Evolutionary conservation across 805 yeast species (phyloP), one percentile per base, ranked within the genome.

Genomic region (Schizosaccharomyces octosporus): DNA sequence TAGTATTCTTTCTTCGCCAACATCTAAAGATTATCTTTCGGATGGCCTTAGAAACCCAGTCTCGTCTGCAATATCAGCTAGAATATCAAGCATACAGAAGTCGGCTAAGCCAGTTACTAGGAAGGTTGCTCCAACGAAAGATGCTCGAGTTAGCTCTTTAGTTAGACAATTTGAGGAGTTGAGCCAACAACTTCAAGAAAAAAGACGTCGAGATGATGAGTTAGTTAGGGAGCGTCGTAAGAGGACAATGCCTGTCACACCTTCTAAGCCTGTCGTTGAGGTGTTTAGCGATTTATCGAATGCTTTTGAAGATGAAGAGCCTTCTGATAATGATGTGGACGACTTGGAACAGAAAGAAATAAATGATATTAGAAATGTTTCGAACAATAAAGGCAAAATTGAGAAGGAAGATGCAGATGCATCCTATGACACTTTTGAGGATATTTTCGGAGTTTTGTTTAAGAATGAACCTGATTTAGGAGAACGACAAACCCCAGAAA

Each of bases 221-320:
- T 64, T 77, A 81, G 65, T 78, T 83, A 66, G 80, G 58, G 51
- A 64, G 62, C 24, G 66, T n/a, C 48, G 55, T 11, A 45, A 81
- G 68, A 76, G 82, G 63, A 87, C 90, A 0, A 73, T 76, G 15
- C 88, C 93, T 5, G 79, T 87, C 60, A 80, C 81, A 29, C 79
- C 82, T 1, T 81, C 93, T 0, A 82, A 79, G 63, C 97, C 98
- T 0, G 84, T 87, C 62, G 97, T 89, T 27, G 96, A 89, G 66
- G 84, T 93, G 31, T 93, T 85, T 69, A 82, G 87, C 65, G 83
- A 86, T 67, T 93, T 86, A 13, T 82, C 83, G 63, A 97, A 89
- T 72, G 96, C 94, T 0, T 93, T 87, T 5, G 29, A 31, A 19
- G 84, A 80, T 62, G 81, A 78, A 62, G 75, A 74, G 19, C 67